A percentile compares a stretch with the other conserved stretches of the same genome.
Conservation (phyloP, 2,329 filamentous ascomycete genomes). For the Salinomyces thailandicus region DNA sequence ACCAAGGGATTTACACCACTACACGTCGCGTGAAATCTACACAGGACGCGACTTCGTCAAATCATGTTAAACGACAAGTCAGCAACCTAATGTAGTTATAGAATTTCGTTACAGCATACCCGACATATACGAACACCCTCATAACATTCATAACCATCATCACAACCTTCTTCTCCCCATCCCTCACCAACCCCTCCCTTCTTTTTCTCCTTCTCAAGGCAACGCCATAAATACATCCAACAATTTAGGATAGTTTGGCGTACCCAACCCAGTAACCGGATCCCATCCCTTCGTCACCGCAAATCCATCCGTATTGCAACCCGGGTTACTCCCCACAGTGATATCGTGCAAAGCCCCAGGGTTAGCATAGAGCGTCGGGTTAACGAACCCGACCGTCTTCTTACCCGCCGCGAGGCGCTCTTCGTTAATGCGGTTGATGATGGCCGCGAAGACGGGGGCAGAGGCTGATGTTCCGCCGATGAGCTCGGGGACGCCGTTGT, state of each 20-base stretch:
- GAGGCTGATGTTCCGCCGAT: constrained; percentile 15
- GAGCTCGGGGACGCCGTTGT: constrained; percentile 26
- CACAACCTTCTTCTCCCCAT: no score
- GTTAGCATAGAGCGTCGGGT: constrained; percentile 33
- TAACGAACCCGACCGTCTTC: constrained; percentile 17
- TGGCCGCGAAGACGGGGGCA: constrained; percentile 13
- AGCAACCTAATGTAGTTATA: no score
- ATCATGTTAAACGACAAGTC: no score
- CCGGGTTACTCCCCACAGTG: constrained; percentile 25
- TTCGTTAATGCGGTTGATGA: constrained; percentile 15
- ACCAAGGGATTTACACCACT: no score
- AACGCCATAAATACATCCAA: constrained; percentile 4
- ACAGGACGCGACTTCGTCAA: no score
- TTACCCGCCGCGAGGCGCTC: constrained; percentile 12
- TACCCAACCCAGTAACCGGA: constrained; percentile 22
- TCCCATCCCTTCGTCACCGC: constrained; percentile 22
- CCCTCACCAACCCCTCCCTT: background rate
- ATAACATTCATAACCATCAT: no score
- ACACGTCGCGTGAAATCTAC: no score
- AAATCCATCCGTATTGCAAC: constrained; percentile 23
- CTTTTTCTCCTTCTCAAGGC: no score
- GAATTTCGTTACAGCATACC: no score
- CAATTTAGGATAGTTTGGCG: constrained; percentile 17
- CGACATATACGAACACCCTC: no score
- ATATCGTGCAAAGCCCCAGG: constrained; percentile 28